A percentile compares a stretch with the other conserved stretches of the same genome.
phyloP scores from a whole-genome alignment of 805 yeast genomes.

The Pichia deserticola region DNA sequence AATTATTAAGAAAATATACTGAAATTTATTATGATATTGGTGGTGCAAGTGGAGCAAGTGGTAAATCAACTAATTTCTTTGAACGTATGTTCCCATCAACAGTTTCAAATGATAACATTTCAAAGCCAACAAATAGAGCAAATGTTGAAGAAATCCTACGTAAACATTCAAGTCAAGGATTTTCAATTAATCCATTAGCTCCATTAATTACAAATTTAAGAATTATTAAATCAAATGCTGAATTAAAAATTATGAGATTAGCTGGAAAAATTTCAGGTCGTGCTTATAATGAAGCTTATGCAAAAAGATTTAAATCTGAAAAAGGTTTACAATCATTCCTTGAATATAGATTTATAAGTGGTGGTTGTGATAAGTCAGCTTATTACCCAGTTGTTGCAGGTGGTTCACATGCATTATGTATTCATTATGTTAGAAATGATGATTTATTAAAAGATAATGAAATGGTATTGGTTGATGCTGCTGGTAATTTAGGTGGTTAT shows the following conservation, averaged over 20 bases:
- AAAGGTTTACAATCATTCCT: constrained; percentile 70
- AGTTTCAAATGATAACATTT: constrained; percentile 13
- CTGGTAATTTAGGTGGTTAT: constrained; percentile 90
- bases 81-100: constrained; percentile 15
- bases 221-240: constrained; percentile 67
- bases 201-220: constrained; percentile 44
- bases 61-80: constrained; percentile 6
- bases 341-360: constrained; percentile 73
- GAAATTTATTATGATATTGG: constrained; percentile 48
- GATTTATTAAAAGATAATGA: constrained; percentile 71
- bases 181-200: constrained; percentile 33
- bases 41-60: constrained; percentile 5
- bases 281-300: constrained; percentile 79
- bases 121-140: constrained; percentile 9
- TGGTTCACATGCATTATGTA: constrained; percentile 81
- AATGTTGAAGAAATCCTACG: constrained; percentile 17
- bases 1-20: constrained; percentile 41
- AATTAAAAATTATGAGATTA: constrained; percentile 67
- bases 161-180: constrained; percentile 15
- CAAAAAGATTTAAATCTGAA: constrained; percentile 60
- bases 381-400: constrained; percentile 96
- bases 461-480: constrained; percentile 84
- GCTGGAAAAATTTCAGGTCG: constrained; percentile 80
- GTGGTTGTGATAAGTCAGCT: constrained; percentile 87
- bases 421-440: constrained; percentile 91